phyloP scores from a whole-genome alignment of 2,329 filamentous ascomycete species.

The Stagonosporopsis cucurbitacearum region DNA sequence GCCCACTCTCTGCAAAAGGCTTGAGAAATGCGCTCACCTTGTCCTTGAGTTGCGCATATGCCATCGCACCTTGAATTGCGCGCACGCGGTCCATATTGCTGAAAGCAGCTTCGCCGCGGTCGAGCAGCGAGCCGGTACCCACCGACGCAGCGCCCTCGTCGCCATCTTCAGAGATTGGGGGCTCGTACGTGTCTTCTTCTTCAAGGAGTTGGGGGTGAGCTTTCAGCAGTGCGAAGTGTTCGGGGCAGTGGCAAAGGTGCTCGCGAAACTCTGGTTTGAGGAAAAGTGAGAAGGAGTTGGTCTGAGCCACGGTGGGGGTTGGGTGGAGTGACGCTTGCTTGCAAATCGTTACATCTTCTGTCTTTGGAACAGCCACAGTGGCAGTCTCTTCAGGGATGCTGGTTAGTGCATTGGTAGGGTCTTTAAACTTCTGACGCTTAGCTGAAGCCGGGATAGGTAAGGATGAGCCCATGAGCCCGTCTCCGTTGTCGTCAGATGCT shows the following conservation, averaged over 20 bases:
- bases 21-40: slow-evolving; percentile 94
- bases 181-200: slow-evolving; percentile 93
- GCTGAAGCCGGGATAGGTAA: slow-evolving; percentile 26
- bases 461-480: slow-evolving; percentile 23
- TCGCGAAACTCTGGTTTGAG: slow-evolving; percentile 79
- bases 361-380: slow-evolving; percentile 30
- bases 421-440: slow-evolving; percentile 48
- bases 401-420: slow-evolving; percentile 33
- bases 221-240: slow-evolving; percentile 78
- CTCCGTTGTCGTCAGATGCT: slow-evolving; percentile 50
- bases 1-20: slow-evolving; percentile 89
- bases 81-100: slow-evolving; percentile 90
- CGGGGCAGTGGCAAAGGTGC: slow-evolving; percentile 78
- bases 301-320: slow-evolving; percentile 58
- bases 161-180: slow-evolving; percentile 71
- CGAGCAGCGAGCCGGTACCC: slow-evolving; percentile 82
- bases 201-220: slow-evolving; percentile 83
- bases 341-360: slow-evolving; percentile 52
- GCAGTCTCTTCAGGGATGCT: slow-evolving; percentile 46
- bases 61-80: slow-evolving; percentile 95
- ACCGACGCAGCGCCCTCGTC: slow-evolving; percentile 64
- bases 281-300: slow-evolving; percentile 78
- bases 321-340: slow-evolving; percentile 67
- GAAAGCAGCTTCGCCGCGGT: slow-evolving; percentile 90
- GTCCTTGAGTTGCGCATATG: slow-evolving; percentile 94